Evolutionary conservation across 1,284 basidiomycete species (phyloP).

Genomic region (Exobasidium rhododendri): DNA sequence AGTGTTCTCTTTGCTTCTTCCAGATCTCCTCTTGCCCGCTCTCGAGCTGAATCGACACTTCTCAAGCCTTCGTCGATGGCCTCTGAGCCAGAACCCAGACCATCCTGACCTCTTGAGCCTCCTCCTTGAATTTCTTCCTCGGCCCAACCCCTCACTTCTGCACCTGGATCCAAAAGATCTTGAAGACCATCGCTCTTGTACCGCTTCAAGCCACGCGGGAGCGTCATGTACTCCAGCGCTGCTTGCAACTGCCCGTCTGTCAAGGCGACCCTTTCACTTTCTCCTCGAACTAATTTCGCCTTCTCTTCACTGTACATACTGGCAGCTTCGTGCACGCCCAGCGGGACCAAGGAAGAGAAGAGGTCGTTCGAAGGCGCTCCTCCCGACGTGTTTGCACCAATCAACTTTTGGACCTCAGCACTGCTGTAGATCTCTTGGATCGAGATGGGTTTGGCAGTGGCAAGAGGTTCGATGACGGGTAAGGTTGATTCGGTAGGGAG

Average conservation of each 20-base stretch:
- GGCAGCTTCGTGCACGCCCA: constrained; percentile 93
- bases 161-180: constrained; percentile 63
- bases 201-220: constrained; percentile 71
- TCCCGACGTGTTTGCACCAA: constrained; percentile 61
- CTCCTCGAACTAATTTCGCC: constrained; percentile 85
- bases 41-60: constrained; percentile 2
- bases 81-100: constrained; percentile 54
- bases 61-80: constrained; percentile 34
- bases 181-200: constrained; percentile 69
- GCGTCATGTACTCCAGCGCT: constrained; percentile 75
- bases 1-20: constrained; percentile 30
- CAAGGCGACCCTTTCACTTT: constrained; percentile 80
- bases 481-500: constrained; percentile 77
- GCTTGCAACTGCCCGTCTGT: constrained; percentile 78
- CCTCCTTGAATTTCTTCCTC: constrained; percentile 67
- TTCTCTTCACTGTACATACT: constrained; percentile 98
- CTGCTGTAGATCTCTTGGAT: constrained; percentile 92
- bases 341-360: constrained; percentile 80
- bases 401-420: constrained; percentile 88
- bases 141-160: constrained; percentile 71
- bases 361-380: constrained; percentile 64
- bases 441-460: constrained; percentile 73
- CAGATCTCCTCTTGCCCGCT: constrained; percentile 26
- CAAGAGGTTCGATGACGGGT: constrained; percentile 73
- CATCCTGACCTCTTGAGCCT: constrained; percentile 68